Base-by-base conservation (phyloP, 108 stramenopile genomes). In the Bacterosira constricta region DNA sequence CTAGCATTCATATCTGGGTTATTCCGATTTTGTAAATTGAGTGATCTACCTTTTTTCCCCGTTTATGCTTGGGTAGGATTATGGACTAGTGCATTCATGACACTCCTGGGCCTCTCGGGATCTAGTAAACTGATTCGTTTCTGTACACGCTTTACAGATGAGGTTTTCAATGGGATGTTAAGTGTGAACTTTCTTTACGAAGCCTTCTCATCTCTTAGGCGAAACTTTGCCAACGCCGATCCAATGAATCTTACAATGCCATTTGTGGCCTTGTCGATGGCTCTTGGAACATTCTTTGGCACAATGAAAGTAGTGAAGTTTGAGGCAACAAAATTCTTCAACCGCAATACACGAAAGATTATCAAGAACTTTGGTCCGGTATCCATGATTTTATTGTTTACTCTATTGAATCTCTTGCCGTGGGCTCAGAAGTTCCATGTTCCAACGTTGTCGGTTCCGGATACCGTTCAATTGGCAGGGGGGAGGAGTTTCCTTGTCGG, bases 91-190 rank as follows among this genome's bases (percentile, higher is more conserved):
- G 61, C 81, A 49, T 92, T 96, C 62, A 92, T 97, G 78, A 73
- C 89, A 8, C 31, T 88, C 21, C 77, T 97, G 32, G 92, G 96
- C 12, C 47, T 96, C 15, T 71, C 79, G 25, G 94, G 93, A 46
- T 90, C 96, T 2, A 89, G 88, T 38, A 80, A 86, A 45, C 51
- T 95, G 49, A 96, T 98, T 70, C 85, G 91, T 41, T 97, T 80
- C 66, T 97, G 96, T 56, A 98, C 98, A 36, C 88, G 94, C 12
- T 98, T 98, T 81, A 98, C 98, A 0, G 98, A 98, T 59, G 98
- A 98, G 39, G 86, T 98, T 4, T 98, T 98, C 85, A 97, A 97
- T 67, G 93, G 90, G 31, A 75, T 98, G 26, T 81, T 98, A 10
- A 94, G 94, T 62, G 41, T 97, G 27, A 98, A 96, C 69, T 98